Evolutionary conservation across 2,329 filamentous ascomycete species (phyloP).

Genomic region (Monilinia fructigena): DNA sequence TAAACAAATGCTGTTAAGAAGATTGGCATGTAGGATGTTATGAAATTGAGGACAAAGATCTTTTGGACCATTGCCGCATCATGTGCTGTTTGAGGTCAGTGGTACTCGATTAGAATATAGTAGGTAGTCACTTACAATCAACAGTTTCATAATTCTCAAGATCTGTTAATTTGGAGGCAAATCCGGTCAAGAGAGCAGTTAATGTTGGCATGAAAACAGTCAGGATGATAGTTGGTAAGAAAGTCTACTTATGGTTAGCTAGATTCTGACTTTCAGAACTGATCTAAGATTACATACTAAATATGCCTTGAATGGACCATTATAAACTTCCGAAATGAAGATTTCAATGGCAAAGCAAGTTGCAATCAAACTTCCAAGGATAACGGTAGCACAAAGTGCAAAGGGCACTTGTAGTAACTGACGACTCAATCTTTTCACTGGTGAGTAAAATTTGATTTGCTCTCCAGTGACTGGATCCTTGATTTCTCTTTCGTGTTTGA

Average conservation of each 20-base stretch:
- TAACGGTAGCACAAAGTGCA: constrained; percentile 66
- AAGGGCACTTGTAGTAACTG: constrained; percentile 72
- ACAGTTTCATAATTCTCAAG: constrained; percentile 91
- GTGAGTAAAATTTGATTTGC: constrained; percentile 59
- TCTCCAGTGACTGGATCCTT: constrained; percentile 75
- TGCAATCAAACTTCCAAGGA: constrained; percentile 79
- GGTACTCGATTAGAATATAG: constrained; percentile 23
- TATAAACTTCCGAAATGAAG: constrained; percentile 92
- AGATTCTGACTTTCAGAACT: constrained; percentile 11
- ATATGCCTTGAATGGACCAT: constrained; percentile 81
- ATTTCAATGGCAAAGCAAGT: constrained; percentile 90
- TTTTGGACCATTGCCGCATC: constrained; percentile 85
- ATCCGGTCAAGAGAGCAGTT: constrained; percentile 68
- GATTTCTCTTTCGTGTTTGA: constrained; percentile 73
- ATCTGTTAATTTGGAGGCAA: constrained; percentile 75
- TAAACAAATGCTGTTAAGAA: constrained; percentile 93
- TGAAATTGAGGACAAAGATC: constrained; percentile 94
- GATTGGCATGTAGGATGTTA: constrained; percentile 91
- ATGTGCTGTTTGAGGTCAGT: constrained; percentile 53
- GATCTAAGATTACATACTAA: constrained; percentile 55
- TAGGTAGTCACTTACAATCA: constrained; percentile 50
- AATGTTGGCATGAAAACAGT: constrained; percentile 78
- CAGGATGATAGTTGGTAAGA: constrained; percentile 85
- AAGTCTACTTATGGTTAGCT: constrained; percentile 55
- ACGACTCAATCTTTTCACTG: constrained; percentile 58